Base-by-base conservation (phyloP, 2,329 filamentous ascomycete species). In the Zasmidium citrigriseum region DNA sequence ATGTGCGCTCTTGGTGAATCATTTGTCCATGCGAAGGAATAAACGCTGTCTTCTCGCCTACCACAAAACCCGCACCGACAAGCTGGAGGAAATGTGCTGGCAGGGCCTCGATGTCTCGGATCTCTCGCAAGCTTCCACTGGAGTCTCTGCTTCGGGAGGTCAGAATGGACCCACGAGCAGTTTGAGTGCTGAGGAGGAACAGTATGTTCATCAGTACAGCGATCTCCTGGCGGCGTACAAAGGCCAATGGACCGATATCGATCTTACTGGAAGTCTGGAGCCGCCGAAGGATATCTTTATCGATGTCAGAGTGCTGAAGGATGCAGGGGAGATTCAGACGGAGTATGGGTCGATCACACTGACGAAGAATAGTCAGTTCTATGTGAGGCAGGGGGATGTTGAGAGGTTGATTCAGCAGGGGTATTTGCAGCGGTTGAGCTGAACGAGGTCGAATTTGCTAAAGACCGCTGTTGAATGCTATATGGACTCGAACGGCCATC, bases 291-390 rank as follows among this genome's bases (percentile, higher is more conserved):
- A 99, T 76, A 78, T 99, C 54, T 99, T 98, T 74, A 96, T 99
- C 68, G 95, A 99, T 74, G 95, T 99, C 34, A 83, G 95, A 48
- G 95, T 99, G 50, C 78, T 99, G 64, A 97, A 95, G 74, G 95
- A 99, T 78, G 95, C 93, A 1, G 95, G 96, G 3, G 95, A 99
- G 80, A 97, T 99, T 64, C 93, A 99, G 78, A 99, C 95, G 0
- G 96, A 99, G 81, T 99, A 99, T 72, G 95, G 95, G 89, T 96
- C 82, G 75, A 97, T 99, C 69, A 98, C 90, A 60, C 83, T 99
- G 78, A 96, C 92, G 38, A 98, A 96, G 77, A 98, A 99, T 76
- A 97, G 93, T 70, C 95, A 99, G 73, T 96, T 99, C 72, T 98
- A 96, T 71, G 95, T 99, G 41, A 86, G 93, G 48, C 91, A 97